Evolutionary conservation across 2,329 filamentous ascomycete species (phyloP), one percentile per base, ranked within the genome.

Genomic region (Colletotrichum zoysiae): DNA sequence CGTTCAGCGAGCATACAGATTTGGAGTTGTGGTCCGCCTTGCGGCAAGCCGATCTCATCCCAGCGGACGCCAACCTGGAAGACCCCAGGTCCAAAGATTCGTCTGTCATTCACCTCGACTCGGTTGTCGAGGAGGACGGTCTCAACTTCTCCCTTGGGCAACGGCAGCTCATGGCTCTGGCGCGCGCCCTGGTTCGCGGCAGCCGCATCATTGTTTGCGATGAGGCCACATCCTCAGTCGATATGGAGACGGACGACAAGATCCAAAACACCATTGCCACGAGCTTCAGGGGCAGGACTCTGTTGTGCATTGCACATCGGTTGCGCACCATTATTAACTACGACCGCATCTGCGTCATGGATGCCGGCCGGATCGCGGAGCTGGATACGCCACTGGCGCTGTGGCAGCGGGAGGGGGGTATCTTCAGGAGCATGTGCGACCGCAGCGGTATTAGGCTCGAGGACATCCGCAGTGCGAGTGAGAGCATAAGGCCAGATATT

Each of bases 331-430:
- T 99, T 74, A 92, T 98, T 74, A 91, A 91, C 38, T 98, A 98
- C 81, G 95, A 99, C 81, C 90, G 95, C 58, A 97, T 99, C 79
- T 95, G 95, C 77, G 96, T 99, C 76, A 97, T 99, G 95, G 95
- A 98, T 77, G 87, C 91, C 56, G 96, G 96, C 0, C 83, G 84
- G 20, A 98, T 99, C 78, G 94, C 93, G 0, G 95, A 98, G 86
- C 85, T 98, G 74, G 96, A 93, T 78, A 87, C 88, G 18, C 96
- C 96, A 2, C 78, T 92, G 53, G 86, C 84, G 55, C 84, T 99
- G 72, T 98, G 92, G 87, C 87, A 91, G 71, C 80, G 78, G 38
- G 83, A 86, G 58, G 90, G 88, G 12, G 93, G 93, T 0, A 95
- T 98, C 66, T 98, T 98, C 81, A 87, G 92, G 75, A 86, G 92